These are phyloP conservation scores for Leccinum pallidistipes DNA, from an alignment of 1,284 basidiomycete species.

Conservation along the genomic window DNA sequence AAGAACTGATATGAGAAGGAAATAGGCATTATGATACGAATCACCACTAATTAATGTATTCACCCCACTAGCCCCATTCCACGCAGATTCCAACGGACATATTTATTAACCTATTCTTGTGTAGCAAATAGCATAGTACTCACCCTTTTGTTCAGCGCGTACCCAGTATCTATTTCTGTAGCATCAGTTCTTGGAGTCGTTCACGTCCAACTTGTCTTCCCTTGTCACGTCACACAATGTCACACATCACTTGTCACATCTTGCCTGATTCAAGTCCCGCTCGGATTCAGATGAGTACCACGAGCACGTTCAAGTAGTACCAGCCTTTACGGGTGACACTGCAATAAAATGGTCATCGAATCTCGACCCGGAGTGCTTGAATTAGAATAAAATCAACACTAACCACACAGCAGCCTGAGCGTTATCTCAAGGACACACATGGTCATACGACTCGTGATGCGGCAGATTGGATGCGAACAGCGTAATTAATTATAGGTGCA, in stretches of 20 bases:
- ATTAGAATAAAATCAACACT: background rate
- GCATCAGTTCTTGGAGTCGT: constrained; percentile 9
- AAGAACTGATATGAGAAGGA: constrained; percentile 23
- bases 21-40: background rate
- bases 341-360: background rate
- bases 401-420: background rate
- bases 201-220: background rate
- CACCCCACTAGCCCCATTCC: constrained; percentile 3
- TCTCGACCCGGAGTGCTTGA: background rate
- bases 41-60: constrained; percentile 16
- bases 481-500: background rate
- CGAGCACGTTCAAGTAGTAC: background rate
- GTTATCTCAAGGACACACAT: background rate
- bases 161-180: constrained; percentile 22
- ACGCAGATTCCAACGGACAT: constrained; percentile 7
- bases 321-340: background rate
- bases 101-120: constrained; percentile 32
- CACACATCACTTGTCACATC: background rate
- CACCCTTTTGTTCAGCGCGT: constrained; percentile 14
- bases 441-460: background rate
- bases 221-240: background rate
- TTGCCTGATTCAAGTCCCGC: background rate
- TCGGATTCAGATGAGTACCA: background rate
- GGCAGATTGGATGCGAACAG: background rate
- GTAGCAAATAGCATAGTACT: constrained; percentile 30